Base-by-base conservation (phyloP, 345 rosid species). In the Eucalyptus regnans region DNA sequence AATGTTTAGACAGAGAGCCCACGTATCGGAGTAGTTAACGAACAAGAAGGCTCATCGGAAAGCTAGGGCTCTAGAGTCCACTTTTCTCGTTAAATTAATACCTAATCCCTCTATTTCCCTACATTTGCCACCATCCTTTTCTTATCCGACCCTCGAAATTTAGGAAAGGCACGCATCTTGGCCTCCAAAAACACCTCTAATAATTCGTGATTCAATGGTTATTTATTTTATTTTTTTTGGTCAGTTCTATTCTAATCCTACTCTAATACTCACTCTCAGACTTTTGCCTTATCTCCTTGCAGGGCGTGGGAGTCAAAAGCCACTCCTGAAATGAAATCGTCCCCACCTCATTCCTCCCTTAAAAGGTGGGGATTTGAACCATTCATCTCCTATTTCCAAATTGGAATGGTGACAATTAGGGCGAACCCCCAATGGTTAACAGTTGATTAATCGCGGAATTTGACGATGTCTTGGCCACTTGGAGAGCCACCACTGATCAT, bases 101-200 rank as follows among this genome's bases (percentile, higher is more conserved):
- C 27, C 83, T 76, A 20, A 76, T 37, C 10, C 14, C 2, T 37
- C 48, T 76, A 37, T 76, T 76, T 76, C 12, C 27, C 46, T 20
- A 18, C 27, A 23, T 37, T 18, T 33, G 6, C 43, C 7, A 9
- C 7, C 27, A 7, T 37, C 27, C 5, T 76, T 76, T 76, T 3
- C 83, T 37, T 76, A 76, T 37, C 46, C 48, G 4, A 20, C 15
- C 27, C 27, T 37, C 2, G 3, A 64, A n/a, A n/a, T n/a, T 8
- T 4, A 29, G 0, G 31, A 64, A 64, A n/a, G 5, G 76, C 20
- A 7, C 3, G 5, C 8, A 2, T 76, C 43, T 6, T 1, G 2
- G 1, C 8, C 12, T 9, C 7, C 27, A 22, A 0, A 37, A 37
- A 37, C 3, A 9, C 46, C 13, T 76, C 4, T 20, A 18, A 18